Percentiles rank a stretch among this genome's conserved stretches.
Conservation (phyloP, 768 basidiomycete genomes). For the Nidula microcarpa region DNA sequence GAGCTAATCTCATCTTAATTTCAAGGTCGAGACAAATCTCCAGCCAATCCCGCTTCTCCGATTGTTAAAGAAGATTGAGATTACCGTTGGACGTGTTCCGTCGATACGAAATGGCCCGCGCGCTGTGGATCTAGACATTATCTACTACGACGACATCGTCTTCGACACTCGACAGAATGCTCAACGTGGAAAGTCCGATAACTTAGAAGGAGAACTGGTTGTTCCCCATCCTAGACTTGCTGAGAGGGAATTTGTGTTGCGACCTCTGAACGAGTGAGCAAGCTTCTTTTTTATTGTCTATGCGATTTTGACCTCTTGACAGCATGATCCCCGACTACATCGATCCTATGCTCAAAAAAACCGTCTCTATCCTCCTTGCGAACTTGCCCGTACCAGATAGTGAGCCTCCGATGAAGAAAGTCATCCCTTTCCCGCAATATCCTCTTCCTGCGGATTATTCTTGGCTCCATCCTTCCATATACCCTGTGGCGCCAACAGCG, state of each 20-base stretch:
- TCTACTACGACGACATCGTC: constrained; percentile 64
- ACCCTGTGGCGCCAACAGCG: constrained; percentile 40
- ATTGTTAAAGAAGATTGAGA: constrained; percentile 73
- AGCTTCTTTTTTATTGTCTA: too few species aligned
- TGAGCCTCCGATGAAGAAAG: constrained; percentile 57
- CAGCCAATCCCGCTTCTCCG: constrained; percentile 53
- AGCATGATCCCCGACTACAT: constrained; percentile 79
- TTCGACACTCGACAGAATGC: constrained; percentile 53
- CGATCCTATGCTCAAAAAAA: constrained; percentile 56
- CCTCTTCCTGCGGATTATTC: constrained; percentile 24
- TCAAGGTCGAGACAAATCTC: constrained; percentile 77
- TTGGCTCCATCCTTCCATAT: constrained; percentile 17
- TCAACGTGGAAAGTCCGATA: constrained; percentile 39
- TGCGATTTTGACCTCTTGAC: neutral
- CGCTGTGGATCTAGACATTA: constrained; percentile 84
- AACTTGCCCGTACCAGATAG: constrained; percentile 28
- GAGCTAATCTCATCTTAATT: neutral
- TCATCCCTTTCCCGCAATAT: constrained; percentile 69
- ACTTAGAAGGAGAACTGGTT: constrained; percentile 65
- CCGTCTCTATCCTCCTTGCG: constrained; percentile 43
- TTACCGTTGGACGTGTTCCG: constrained; percentile 70
- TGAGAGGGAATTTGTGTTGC: constrained; percentile 90
- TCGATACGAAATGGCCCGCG: constrained; percentile 85
- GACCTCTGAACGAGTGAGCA: constrained; percentile 84
- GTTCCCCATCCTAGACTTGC: constrained; percentile 79